Base-by-base conservation (phyloP, 306 rosid genomes). In the Cucurbita moschata region DNA sequence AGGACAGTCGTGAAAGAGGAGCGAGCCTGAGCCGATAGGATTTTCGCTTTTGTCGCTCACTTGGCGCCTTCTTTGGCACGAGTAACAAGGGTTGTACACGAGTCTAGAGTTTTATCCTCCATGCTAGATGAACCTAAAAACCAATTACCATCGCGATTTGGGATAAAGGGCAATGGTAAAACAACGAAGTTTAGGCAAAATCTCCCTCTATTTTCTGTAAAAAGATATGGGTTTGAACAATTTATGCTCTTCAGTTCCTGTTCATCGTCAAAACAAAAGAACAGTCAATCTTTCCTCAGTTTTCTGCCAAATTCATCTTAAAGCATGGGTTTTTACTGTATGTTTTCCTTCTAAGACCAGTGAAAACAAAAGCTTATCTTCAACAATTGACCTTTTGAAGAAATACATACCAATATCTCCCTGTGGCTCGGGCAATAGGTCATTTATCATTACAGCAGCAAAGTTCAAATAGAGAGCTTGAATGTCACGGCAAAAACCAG, bases 51-150 rank as follows among this genome's bases (percentile, higher is more conserved):
- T 14, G 43, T 10, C 51, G 21, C 8, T 67, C 71, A 57, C 73
- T 81, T 74, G 84, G 77, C 79, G 81, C 84, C 84, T 81, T 69
- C 60, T 51, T 8, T 44, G 42, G 35, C 77, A 72, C 71, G 73
- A 46, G 71, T 30, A 13, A 0, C 23, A 42, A 4, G 42, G 5
- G 23, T 38, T 23, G 35, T 64, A 76, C 73, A 44, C 59, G 42
- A 15, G 65, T 64, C 63, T 50, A 6, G 1, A 21, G 40, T 46
- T 68, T 13, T 11, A 63, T 63, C 49, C 63, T 26, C 40, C 39
- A 23, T 23, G 4, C 38, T 16, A 58, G 38, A 57, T 10, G 42
- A 30, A 59, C 42, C 65, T 8, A 26, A 59, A 59, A 23, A 5
- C 4, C 8, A 19, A 58, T 26, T 23, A 57, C 1, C 9, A 23